Evolutionary conservation across 768 basidiomycete species (phyloP).

Genomic region (Pleurotus citrinopileatus): DNA sequence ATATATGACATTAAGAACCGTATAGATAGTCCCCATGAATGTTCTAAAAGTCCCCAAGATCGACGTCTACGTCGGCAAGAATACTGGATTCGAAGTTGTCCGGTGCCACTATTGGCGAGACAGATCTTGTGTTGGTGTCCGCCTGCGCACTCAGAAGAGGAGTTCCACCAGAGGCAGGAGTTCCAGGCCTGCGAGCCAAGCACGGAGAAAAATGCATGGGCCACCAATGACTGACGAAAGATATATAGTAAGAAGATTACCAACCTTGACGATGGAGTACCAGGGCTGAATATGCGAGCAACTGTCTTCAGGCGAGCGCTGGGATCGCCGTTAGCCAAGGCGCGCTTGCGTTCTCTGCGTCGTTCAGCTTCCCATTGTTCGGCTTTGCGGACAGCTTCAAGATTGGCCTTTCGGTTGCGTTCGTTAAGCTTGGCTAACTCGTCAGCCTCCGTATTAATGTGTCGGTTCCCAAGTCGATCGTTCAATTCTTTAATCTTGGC

Average conservation of each 20-base stretch:
- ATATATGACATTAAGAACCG: constrained; percentile 7
- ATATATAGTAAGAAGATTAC: constrained; percentile 14
- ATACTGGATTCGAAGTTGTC: constrained; percentile 33
- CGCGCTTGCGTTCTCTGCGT: constrained; percentile 61
- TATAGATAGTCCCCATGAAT: constrained; percentile 1
- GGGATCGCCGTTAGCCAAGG: constrained; percentile 43
- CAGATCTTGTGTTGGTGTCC: constrained; percentile 18
- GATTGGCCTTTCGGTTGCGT: constrained; percentile 81
- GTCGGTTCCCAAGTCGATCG: constrained; percentile 15
- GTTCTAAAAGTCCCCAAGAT: constrained; percentile 72
- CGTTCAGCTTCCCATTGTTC: constrained; percentile 70
- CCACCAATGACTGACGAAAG: not conserved
- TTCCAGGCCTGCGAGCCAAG: constrained; percentile 42
- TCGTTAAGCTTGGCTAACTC: constrained; percentile 82
- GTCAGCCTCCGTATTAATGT: constrained; percentile 31
- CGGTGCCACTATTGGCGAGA: constrained; percentile 23
- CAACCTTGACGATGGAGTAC: constrained; percentile 61
- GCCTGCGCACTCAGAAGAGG: constrained; percentile 25
- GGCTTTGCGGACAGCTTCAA: constrained; percentile 75
- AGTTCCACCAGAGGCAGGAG: constrained; percentile 43
- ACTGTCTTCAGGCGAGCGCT: constrained; percentile 67
- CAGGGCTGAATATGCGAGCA: constrained; percentile 52
- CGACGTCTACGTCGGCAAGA: constrained; percentile 68
- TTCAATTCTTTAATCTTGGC: constrained; percentile 56
- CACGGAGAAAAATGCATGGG: constrained; percentile 13